Evolutionary conservation across 176 grass and related monocot species (phyloP).

Genomic region (Aegilops longissima): DNA sequence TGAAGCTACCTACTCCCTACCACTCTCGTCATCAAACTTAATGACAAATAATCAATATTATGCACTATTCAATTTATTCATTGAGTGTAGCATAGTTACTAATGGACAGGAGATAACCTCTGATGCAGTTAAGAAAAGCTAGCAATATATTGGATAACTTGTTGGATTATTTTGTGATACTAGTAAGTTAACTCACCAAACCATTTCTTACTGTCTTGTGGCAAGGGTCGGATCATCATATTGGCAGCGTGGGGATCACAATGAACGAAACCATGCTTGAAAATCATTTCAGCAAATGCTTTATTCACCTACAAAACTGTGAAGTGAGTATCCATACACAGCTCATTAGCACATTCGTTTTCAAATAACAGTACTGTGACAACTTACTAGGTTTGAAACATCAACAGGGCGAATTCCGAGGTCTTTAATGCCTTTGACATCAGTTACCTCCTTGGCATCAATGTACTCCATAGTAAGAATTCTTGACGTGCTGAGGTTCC

Average conservation of each 20-base stretch:
- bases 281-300: slow-evolving; percentile 96
- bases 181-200: slow-evolving; percentile 52
- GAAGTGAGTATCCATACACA: slow-evolving; percentile 18
- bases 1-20: neutral
- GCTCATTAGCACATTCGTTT: neutral
- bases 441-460: slow-evolving; percentile 91
- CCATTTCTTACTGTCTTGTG: slow-evolving; percentile 44
- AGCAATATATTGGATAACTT: neutral
- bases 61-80: neutral
- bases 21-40: slow-evolving; percentile 21
- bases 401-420: slow-evolving; percentile 63
- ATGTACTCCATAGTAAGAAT: slow-evolving; percentile 97
- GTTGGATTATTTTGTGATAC: neutral
- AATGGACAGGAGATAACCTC: neutral
- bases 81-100: neutral
- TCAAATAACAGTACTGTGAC: neutral
- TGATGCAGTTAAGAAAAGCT: slow-evolving; percentile 9
- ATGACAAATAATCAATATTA: slow-evolving; percentile 5
- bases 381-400: slow-evolving; percentile 94
- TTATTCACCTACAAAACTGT: slow-evolving; percentile 61
- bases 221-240: slow-evolving; percentile 90
- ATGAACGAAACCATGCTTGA: slow-evolving; percentile 99
- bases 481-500: slow-evolving; percentile 76
- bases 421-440: slow-evolving; percentile 72
- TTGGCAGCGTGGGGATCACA: slow-evolving; percentile 99